Percentiles rank a stretch among this genome's conserved stretches.
phyloP scores from a whole-genome alignment of 176 grass and related monocot species.

The Zizania latifolia region DNA sequence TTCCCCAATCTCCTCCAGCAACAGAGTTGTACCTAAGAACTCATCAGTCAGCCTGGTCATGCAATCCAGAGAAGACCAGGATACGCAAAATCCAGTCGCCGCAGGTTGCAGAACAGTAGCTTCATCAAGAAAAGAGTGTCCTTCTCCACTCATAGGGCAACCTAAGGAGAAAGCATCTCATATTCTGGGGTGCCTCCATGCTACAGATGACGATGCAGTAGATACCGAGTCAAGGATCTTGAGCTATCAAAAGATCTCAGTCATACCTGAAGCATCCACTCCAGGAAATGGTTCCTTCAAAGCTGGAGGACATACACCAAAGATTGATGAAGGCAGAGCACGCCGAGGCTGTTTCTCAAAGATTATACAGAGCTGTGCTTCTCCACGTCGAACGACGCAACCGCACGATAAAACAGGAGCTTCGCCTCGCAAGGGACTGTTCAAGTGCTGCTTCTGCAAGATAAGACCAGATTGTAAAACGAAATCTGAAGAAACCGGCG shows the following conservation, averaged over 20 bases:
- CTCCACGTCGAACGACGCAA: background rate
- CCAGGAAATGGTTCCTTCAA: constrained; percentile 14
- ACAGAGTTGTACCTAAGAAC: constrained; percentile 24
- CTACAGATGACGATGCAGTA: background rate
- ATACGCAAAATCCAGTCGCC: background rate
- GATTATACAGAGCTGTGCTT: background rate
- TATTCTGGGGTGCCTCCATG: constrained; percentile 38
- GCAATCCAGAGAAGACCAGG: constrained; percentile 40
- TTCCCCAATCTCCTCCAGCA: constrained; percentile 22
- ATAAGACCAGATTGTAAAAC: constrained; percentile 40
- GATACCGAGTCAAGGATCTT: constrained; percentile 26
- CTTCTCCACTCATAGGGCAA: constrained; percentile 5
- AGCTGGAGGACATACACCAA: background rate
- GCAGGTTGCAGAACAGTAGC: constrained; percentile 31
- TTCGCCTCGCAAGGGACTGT: constrained; percentile 6
- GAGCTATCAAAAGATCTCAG: constrained; percentile 48
- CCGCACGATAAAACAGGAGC: background rate
- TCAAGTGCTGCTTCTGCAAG: constrained; percentile 44
- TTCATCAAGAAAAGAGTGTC: constrained; percentile 32
- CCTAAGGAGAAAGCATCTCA: constrained; percentile 21
- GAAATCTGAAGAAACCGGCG: constrained; percentile 10
- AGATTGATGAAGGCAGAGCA: background rate
- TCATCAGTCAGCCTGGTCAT: constrained; percentile 41
- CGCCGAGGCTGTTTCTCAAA: constrained; percentile 10
- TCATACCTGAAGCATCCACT: constrained; percentile 23